phyloP scores from a whole-genome alignment of 2,329 filamentous ascomycete species.

The Fusarium sterilihyphosum region DNA sequence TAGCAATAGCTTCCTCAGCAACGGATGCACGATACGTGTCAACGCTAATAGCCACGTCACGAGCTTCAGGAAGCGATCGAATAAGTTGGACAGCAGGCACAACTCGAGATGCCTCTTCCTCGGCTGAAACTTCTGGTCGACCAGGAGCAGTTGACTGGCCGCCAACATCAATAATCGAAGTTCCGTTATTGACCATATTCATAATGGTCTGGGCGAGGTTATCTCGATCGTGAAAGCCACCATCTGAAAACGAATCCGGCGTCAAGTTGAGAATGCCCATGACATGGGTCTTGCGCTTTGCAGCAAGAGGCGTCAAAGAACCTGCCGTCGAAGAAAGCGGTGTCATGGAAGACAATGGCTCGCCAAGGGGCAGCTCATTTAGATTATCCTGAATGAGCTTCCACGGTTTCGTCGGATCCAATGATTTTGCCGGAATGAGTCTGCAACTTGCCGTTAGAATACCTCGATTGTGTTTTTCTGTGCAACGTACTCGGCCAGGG shows the following conservation, averaged over 20 bases:
- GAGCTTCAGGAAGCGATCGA: slow-evolving; percentile 70
- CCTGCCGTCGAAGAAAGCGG: slow-evolving; percentile 59
- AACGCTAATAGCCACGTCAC: slow-evolving; percentile 78
- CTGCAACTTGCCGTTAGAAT: slow-evolving; percentile 46
- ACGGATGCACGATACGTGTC: slow-evolving; percentile 93
- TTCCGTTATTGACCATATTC: slow-evolving; percentile 73
- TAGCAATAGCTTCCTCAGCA: slow-evolving; percentile 77
- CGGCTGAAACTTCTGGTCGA: slow-evolving; percentile 71
- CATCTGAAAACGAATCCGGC: slow-evolving; percentile 97
- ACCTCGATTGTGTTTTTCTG: not conserved
- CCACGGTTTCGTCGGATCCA: slow-evolving; percentile 66
- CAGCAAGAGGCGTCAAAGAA: slow-evolving; percentile 67
- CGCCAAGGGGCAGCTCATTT: slow-evolving; percentile 63
- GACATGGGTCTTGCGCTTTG: slow-evolving; percentile 73
- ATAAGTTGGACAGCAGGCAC: slow-evolving; percentile 82
- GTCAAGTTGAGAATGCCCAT: slow-evolving; percentile 98
- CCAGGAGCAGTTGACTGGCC: slow-evolving; percentile 91
- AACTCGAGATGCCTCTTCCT: slow-evolving; percentile 81
- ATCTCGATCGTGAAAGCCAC: slow-evolving; percentile 68
- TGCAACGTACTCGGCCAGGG: slow-evolving; percentile 76
- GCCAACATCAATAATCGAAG: slow-evolving; percentile 89
- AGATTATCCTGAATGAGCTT: slow-evolving; percentile 69
- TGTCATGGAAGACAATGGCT: slow-evolving; percentile 67
- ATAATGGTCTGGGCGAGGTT: slow-evolving; percentile 69
- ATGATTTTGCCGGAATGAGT: slow-evolving; percentile 64